Conservation (phyloP, 257 asterid species). For the Euphrasia confusa region DNA sequence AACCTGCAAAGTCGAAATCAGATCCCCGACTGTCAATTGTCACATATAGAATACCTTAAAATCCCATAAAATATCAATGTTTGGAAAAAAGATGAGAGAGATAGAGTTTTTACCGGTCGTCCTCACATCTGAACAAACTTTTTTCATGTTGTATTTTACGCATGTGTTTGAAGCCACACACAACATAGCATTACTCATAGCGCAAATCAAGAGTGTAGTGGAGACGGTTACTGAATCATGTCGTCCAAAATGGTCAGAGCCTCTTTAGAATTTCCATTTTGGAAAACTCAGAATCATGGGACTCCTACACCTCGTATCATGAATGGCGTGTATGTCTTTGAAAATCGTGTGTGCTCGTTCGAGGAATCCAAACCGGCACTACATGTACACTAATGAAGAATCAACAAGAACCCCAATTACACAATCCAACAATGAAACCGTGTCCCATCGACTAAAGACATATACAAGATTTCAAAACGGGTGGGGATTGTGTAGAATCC, state of each 20-base stretch:
- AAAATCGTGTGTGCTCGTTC: conserved; percentile 47
- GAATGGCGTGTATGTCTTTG: conserved; percentile 66
- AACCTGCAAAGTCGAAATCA: conserved; percentile 25
- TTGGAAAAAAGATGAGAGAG: conserved; percentile 1
- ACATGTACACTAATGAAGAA: conserved; percentile 82
- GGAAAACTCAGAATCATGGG: conserved; percentile 79
- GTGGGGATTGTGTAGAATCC: conserved; percentile 51
- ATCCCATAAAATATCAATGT: conserved; percentile 15
- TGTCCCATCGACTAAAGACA: conserved; percentile 44
- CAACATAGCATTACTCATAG: conserved; percentile 44
- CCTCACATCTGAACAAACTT: conserved; percentile 91
- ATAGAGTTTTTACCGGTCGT: conserved; percentile 60
- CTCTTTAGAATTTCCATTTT: conserved; percentile 51
- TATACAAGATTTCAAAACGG: conserved; percentile 63
- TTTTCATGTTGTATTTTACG: conserved; percentile 94
- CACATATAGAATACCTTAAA: conserved; percentile 9
- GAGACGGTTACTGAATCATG: conserved; percentile 71
- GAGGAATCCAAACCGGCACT: conserved; percentile 59
- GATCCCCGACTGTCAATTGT: conserved; percentile 30
- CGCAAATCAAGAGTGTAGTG: conserved; percentile 62
- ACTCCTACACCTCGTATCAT: conserved; percentile 88
- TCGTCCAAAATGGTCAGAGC: conserved; percentile 51
- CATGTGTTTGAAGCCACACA: conserved; percentile 76
- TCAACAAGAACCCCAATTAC: conserved; percentile 64
- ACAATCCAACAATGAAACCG: conserved; percentile 65